Evolutionary conservation across 345 rosid genomes (phyloP).

Genomic region (Clarkia xantiana): DNA sequence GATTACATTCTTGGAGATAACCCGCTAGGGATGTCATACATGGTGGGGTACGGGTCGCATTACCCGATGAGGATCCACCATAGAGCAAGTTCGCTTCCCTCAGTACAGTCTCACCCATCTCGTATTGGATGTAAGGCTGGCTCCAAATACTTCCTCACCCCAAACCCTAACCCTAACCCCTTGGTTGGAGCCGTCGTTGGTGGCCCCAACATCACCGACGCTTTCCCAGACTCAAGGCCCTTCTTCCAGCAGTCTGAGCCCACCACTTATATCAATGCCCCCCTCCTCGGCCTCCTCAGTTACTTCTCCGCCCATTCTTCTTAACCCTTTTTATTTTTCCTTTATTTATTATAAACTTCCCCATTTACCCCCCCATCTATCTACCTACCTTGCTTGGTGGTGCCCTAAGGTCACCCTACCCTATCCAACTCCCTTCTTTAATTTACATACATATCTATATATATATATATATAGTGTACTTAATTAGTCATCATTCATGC

Average conservation of each 20-base stretch:
- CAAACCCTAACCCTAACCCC: conserved; percentile 67
- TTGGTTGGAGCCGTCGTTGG: conserved; percentile 80
- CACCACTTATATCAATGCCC: conserved; percentile 91
- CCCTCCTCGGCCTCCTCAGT: conserved; percentile 77
- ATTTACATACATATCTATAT: no score
- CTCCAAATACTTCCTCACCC: conserved; percentile 40
- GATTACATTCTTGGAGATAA: conserved; percentile 93
- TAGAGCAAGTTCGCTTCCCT: conserved; percentile 74
- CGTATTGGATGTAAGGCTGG: conserved; percentile 60
- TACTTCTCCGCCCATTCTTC: conserved; percentile 47
- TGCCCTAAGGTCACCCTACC: no score
- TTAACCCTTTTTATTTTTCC: no score
- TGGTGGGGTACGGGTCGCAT: conserved; percentile 81
- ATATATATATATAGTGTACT: no score
- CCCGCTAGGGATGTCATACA: conserved; percentile 75
- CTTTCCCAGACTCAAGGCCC: conserved; percentile 71
- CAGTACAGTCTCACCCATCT: conserved; percentile 44
- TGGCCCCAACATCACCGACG: conserved; percentile 69
- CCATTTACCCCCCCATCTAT: no score
- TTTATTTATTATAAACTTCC: no score
- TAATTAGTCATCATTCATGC: no score
- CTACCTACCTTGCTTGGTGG: no score
- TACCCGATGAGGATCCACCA: conserved; percentile 90
- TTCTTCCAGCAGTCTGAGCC: conserved; percentile 86
- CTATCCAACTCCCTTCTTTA: no score